These are phyloP conservation scores for Colletotrichum tamarilloi DNA, from an alignment of 2,329 filamentous ascomycete genomes.

Conservation along the genomic window DNA sequence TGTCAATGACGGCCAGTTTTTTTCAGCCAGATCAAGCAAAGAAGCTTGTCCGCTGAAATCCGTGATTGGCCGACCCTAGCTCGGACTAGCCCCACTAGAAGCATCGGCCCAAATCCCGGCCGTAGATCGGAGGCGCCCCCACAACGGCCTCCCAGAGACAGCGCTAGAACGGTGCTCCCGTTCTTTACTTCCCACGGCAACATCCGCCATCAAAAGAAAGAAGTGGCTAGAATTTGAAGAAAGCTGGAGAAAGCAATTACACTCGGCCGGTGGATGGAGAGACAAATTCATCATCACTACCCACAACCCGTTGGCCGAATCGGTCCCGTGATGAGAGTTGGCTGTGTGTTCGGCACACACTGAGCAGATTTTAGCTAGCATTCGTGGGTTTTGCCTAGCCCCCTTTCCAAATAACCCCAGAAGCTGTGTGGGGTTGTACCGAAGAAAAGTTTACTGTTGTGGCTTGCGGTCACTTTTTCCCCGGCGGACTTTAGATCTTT, in stretches of 20 bases:
- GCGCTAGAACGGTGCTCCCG: background rate
- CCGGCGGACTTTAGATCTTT: background rate
- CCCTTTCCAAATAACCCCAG: background rate
- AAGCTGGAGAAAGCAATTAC: background rate
- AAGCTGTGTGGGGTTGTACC: background rate
- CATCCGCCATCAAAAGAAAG: background rate
- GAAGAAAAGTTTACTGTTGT: background rate
- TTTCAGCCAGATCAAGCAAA: no score
- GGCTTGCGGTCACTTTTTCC: background rate
- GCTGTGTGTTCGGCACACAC: no score
- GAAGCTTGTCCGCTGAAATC: no score
- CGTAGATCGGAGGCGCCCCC: background rate
- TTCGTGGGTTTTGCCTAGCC: background rate
- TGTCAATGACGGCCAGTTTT: accelerated
- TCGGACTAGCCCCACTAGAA: background rate
- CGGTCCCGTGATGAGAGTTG: background rate
- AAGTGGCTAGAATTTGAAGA: background rate
- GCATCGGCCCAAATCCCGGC: background rate
- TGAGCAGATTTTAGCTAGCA: background rate
- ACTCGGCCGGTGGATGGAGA: no score
- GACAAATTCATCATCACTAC: background rate
- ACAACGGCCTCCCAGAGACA: background rate
- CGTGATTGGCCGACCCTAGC: background rate
- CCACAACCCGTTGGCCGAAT: background rate
- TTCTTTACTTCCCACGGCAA: background rate